These are phyloP conservation scores for Acorus calamus DNA, from an alignment of 106 monocot genomes.

Conservation along the genomic window DNA sequence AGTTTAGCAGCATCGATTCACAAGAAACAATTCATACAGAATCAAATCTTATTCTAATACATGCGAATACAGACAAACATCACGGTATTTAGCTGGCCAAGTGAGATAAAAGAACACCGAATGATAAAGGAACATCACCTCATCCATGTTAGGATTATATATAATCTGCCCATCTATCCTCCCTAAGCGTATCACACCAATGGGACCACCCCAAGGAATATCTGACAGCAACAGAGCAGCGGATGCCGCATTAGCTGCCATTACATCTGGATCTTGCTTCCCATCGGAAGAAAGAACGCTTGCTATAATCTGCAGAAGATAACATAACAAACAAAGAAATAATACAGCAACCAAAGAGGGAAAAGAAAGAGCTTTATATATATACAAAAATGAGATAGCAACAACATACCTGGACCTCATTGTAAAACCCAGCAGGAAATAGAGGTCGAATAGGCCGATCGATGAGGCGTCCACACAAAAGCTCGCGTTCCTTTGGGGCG, in stretches of 20 bases:
- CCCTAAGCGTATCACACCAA: constrained; percentile 88
- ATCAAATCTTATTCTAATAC: no score
- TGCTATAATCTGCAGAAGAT: constrained; percentile 47
- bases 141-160: constrained; percentile 85
- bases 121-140: constrained; percentile 27
- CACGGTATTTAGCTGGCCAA: no score
- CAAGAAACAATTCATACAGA: no score
- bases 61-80: no score
- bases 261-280: constrained; percentile 94
- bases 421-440: constrained; percentile 87
- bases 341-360: not conserved
- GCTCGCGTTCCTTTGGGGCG: constrained; percentile 90
- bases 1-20: no score
- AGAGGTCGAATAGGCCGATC: constrained; percentile 93
- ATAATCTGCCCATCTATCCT: constrained; percentile 85
- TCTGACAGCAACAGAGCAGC: constrained; percentile 95
- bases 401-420: constrained; percentile 79
- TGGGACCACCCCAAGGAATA: constrained; percentile 92
- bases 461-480: constrained; percentile 88
- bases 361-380: not conserved
- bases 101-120: not conserved
- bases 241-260: constrained; percentile 98
- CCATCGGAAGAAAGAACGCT: constrained; percentile 91
- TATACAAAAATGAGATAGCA: not conserved
- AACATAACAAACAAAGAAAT: not conserved